These are phyloP conservation scores for Bacterosira constricta DNA, from an alignment of 108 stramenopile species.

Conservation along the genomic window DNA sequence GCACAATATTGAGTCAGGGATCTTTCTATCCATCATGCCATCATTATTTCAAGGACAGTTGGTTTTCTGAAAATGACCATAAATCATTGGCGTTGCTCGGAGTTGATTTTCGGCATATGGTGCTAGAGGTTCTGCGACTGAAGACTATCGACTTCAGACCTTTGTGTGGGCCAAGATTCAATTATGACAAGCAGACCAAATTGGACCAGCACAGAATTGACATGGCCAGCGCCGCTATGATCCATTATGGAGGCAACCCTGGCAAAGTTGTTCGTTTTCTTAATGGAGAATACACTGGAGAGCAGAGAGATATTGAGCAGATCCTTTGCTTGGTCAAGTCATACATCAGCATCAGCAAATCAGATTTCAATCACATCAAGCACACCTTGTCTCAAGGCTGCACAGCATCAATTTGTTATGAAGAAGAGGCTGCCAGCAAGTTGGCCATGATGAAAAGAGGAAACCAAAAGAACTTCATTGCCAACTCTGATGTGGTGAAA, in stretches of 20 bases:
- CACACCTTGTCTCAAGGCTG: not conserved
- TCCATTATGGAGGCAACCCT: not conserved
- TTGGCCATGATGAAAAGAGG: not conserved
- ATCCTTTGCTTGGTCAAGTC: not conserved
- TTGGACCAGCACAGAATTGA: not conserved
- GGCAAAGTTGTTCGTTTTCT: not conserved
- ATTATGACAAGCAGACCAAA: not conserved
- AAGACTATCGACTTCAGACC: not conserved
- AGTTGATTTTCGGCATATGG: too few species aligned
- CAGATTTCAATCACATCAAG: not conserved
- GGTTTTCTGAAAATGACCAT: too few species aligned
- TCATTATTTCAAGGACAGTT: too few species aligned
- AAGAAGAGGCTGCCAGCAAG: not conserved
- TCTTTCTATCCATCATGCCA: too few species aligned
- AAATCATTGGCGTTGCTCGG: too few species aligned
- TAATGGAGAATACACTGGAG: not conserved
- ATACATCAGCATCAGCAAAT: not conserved
- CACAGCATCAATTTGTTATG: not conserved
- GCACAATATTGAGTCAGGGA: too few species aligned
- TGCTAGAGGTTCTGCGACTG: not conserved
- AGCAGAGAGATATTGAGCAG: not conserved
- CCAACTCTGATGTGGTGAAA: not conserved
- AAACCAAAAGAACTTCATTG: not conserved
- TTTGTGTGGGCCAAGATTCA: not conserved
- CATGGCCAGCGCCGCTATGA: constrained; percentile 4